Percentiles rank a stretch among this genome's conserved stretches.
These are phyloP conservation scores for Huntiella bhutanensis DNA, from an alignment of 2,329 filamentous ascomycete genomes.

Conservation along the genomic window DNA sequence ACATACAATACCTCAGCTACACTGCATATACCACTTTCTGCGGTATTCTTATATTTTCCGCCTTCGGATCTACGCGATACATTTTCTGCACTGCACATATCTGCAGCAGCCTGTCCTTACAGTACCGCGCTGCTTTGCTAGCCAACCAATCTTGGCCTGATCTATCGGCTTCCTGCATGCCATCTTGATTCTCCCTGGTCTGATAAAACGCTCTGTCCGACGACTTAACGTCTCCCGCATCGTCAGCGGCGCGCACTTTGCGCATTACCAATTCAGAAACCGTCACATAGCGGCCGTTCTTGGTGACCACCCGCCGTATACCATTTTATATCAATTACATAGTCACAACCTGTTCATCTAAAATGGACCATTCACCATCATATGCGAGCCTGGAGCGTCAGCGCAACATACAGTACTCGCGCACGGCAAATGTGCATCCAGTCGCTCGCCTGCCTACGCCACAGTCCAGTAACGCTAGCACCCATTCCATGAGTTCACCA, in stretches of 20 bases:
- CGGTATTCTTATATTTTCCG: background rate
- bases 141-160: too few species aligned
- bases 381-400: slow-evolving; percentile 28
- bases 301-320: background rate
- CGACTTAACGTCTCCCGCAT: background rate
- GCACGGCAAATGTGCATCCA: slow-evolving; percentile 7
- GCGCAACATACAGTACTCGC: slow-evolving; percentile 21
- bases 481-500: slow-evolving; percentile 21
- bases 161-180: background rate
- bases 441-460: slow-evolving; percentile 16
- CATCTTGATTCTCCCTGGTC: background rate
- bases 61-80: slow-evolving; percentile 1
- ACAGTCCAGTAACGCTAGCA: slow-evolving; percentile 25
- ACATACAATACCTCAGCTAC: background rate
- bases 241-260: background rate
- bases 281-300: background rate
- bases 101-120: too few species aligned
- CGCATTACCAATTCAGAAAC: background rate
- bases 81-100: background rate
- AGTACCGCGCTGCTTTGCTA: too few species aligned
- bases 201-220: slow-evolving; percentile 3
- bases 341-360: background rate
- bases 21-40: slow-evolving; percentile 1
- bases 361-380: slow-evolving; percentile 20
- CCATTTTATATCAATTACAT: background rate